Conservation (phyloP, 2,329 filamentous ascomycete genomes). For the Pseudopithomyces chartarum region DNA sequence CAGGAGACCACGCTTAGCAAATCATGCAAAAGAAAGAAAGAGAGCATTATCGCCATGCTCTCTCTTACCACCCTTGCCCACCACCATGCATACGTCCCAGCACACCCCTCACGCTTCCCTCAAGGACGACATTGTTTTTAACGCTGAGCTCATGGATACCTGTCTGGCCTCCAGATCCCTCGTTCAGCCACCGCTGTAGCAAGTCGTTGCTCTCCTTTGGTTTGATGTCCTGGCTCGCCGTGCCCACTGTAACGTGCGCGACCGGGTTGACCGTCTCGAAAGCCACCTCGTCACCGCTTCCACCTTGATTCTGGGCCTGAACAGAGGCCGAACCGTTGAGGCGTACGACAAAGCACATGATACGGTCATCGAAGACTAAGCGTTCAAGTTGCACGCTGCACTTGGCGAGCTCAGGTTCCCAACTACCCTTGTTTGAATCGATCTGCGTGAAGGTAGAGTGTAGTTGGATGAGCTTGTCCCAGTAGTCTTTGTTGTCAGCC, state of each 20-base stretch:
- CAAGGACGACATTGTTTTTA: slow-evolving; percentile 59
- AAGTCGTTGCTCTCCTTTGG: slow-evolving; percentile 94
- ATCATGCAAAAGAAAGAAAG: not conserved
- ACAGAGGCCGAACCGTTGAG: slow-evolving; percentile 38
- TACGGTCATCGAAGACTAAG: slow-evolving; percentile 79
- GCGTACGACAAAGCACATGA: slow-evolving; percentile 91
- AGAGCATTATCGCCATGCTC: not conserved
- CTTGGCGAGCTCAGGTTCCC: slow-evolving; percentile 63
- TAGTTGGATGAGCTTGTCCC: slow-evolving; percentile 72
- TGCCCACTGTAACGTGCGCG: slow-evolving; percentile 90
- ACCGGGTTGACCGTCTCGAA: slow-evolving; percentile 74
- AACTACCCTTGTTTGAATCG: slow-evolving; percentile 44
- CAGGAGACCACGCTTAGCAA: not conserved
- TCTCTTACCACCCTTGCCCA: not conserved
- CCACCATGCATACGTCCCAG: slow-evolving; percentile 32
- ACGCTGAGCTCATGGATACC: slow-evolving; percentile 62
- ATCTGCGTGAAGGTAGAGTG: slow-evolving; percentile 48
- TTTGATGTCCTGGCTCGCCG: slow-evolving; percentile 74
- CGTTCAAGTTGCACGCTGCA: slow-evolving; percentile 67
- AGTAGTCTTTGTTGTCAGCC: slow-evolving; percentile 68
- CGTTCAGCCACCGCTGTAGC: slow-evolving; percentile 73
- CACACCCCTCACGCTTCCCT: slow-evolving; percentile 58
- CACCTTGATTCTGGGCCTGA: slow-evolving; percentile 21
- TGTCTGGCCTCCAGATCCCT: slow-evolving; percentile 56
- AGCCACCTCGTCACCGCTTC: slow-evolving; percentile 46